Evolutionary conservation across 345 rosid genomes (phyloP).

Genomic region (Sisymbrium irio): DNA sequence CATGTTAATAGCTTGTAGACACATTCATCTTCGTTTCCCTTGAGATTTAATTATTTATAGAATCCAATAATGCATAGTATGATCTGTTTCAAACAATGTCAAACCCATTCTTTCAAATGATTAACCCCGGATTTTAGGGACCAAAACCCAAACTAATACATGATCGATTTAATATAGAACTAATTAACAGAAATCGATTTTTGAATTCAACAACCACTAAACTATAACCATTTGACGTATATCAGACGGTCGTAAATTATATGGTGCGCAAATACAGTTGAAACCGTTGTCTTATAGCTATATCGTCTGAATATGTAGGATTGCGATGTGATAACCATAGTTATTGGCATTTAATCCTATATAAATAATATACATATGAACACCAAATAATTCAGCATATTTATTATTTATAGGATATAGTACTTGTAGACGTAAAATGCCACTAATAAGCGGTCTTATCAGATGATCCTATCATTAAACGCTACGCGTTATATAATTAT

Average conservation of each 20-base stretch:
- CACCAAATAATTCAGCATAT: not conserved
- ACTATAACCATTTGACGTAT: not conserved
- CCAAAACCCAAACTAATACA: not conserved
- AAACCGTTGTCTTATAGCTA: slow-evolving; percentile 25
- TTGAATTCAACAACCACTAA: slow-evolving; percentile 8
- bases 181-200: not conserved
- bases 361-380: not conserved
- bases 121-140: not conserved
- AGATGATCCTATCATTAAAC: slow-evolving; percentile 16
- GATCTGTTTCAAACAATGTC: slow-evolving; percentile 35
- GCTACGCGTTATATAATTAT: slow-evolving; percentile 15
- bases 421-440: slow-evolving; percentile 10
- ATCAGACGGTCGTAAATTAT: not conserved
- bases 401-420: not conserved
- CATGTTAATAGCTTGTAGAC: slow-evolving; percentile 4
- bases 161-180: not conserved
- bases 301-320: slow-evolving; percentile 15
- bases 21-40: slow-evolving; percentile 20
- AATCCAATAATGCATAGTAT: slow-evolving; percentile 31
- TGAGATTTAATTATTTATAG: slow-evolving; percentile 7
- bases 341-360: slow-evolving; percentile 3
- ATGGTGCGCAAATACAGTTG: slow-evolving; percentile 15
- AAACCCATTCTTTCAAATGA: slow-evolving; percentile 7
- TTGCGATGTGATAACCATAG: slow-evolving; percentile 28
- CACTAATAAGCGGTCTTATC: slow-evolving; percentile 13